Conservation (phyloP, 805 yeast species). For the Metschnikowia kofuensis region DNA sequence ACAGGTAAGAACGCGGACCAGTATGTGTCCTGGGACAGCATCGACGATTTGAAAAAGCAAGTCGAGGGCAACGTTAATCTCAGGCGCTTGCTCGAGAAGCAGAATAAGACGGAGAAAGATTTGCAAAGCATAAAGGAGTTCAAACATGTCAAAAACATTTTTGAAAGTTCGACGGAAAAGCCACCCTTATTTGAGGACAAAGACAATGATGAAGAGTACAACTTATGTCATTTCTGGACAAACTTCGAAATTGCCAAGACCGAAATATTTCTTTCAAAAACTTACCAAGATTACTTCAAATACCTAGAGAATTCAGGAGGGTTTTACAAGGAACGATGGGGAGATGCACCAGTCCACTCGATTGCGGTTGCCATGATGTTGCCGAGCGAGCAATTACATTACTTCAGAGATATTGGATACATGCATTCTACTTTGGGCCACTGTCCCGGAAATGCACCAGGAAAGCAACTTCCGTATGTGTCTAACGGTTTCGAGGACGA, state of each 20-base stretch:
- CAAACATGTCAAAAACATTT: slow-evolving; percentile 32
- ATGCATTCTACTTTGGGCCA: slow-evolving; percentile 77
- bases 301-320: slow-evolving; percentile 74
- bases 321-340: slow-evolving; percentile 92
- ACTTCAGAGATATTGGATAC: slow-evolving; percentile 91
- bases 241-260: slow-evolving; percentile 89
- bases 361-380: slow-evolving; percentile 78
- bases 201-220: slow-evolving; percentile 66
- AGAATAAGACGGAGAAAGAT: slow-evolving; percentile 24
- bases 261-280: slow-evolving; percentile 63
- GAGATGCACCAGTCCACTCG: slow-evolving; percentile 94
- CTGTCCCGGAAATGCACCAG: slow-evolving; percentile 65
- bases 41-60: slow-evolving; percentile 22
- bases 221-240: slow-evolving; percentile 87
- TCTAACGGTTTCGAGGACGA: slow-evolving; percentile 25
- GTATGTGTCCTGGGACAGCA: slow-evolving; percentile 22
- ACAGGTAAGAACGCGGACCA: slow-evolving; percentile 21
- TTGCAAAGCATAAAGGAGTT: slow-evolving; percentile 17
- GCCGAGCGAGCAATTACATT: slow-evolving; percentile 70
- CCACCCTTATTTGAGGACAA: slow-evolving; percentile 46
- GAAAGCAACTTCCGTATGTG: slow-evolving; percentile 16
- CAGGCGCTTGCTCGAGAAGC: slow-evolving; percentile 19
- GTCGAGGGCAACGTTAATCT: slow-evolving; percentile 30
- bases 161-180: slow-evolving; percentile 33
- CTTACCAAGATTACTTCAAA: slow-evolving; percentile 66